Base-by-base conservation (phyloP, 371 early-diverging fungal species). In the Mucor sp. region DNA sequence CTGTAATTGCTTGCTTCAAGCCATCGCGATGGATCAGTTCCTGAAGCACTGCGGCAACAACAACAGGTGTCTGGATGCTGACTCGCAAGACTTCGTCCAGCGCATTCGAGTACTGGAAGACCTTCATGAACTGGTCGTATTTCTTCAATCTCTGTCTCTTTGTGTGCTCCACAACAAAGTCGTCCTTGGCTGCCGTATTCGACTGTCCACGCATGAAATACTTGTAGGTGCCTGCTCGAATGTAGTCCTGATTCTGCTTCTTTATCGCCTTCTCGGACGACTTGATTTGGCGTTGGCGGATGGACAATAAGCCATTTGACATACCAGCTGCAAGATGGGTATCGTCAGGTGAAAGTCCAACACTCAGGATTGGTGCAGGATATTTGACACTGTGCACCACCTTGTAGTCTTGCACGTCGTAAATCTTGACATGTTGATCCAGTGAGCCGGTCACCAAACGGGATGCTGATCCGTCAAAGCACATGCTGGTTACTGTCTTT, bases 361-460 rank as follows among this genome's bases (percentile, higher is more conserved):
- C 85, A 72, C 89, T 88, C 65, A 95, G 85, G 37, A 98, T 89
- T 6, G 98, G 96, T n/a, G 94, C 91, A 19, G 95, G 91, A 73
- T 97, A 96, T 78, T 92, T 94, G 63, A 94, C 80, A 66, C 87
- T 93, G 79, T 95, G 93, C 25, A 91, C 89, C 47, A 97, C 91
- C 74, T 92, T 89, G 81, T 90, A 97, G 70, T 91, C 91, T 72
- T 89, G 86, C 37, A 94, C 84, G 73, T 94, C 89, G 76, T 92
- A 95, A 43, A 97, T 79, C 85, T 98, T 97, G 74, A 98, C 94
- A 61, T 96, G 95, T 66, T 94, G 95, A 82, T 98, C 99, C 63
- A 97, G 83, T 35, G 95, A 93, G 14, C 97, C 97, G 1, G 95
- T 90, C 43, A 97, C 80, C 60, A 98, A 81, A 17, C 94, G 85